Conservation (phyloP, 2,329 filamentous ascomycete genomes). For the Ceratocystis variospora region DNA sequence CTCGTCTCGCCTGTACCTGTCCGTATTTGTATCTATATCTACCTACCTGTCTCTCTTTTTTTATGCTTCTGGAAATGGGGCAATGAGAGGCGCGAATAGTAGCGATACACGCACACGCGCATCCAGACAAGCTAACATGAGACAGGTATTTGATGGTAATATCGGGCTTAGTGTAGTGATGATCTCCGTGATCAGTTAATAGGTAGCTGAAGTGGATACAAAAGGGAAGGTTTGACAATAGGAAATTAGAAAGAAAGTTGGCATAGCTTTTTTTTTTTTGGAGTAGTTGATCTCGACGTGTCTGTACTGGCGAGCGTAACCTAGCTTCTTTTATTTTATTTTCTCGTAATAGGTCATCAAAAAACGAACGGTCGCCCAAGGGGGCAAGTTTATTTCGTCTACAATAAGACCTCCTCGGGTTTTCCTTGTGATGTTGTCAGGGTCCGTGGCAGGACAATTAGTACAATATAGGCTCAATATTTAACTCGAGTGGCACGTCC, state of each 20-base stretch:
- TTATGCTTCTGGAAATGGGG: neutral
- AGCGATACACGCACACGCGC: neutral
- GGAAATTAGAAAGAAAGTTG: neutral
- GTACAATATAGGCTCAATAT: constrained; percentile 4
- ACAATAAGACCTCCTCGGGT: neutral
- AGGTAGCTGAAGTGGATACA: neutral
- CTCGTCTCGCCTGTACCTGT: too few relatives aligned
- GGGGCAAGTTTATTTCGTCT: constrained; percentile 1
- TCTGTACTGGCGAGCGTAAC: neutral
- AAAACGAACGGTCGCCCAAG: neutral
- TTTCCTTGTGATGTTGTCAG: neutral
- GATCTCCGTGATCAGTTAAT: neutral
- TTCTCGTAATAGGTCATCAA: too few relatives aligned
- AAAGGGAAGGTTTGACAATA: neutral
- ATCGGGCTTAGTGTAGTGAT: neutral
- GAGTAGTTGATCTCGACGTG: neutral
- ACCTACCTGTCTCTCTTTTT: neutral
- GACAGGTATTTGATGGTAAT: neutral
- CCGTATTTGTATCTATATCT: neutral
- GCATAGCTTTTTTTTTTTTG: neutral
- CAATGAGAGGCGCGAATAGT: neutral
- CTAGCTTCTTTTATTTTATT: neutral
- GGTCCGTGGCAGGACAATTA: neutral
- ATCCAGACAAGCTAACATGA: neutral
- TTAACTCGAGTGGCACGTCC: neutral